Base-by-base conservation (phyloP, 371 early-diverging fungal genomes). In the Saksenaea oblongispora region DNA sequence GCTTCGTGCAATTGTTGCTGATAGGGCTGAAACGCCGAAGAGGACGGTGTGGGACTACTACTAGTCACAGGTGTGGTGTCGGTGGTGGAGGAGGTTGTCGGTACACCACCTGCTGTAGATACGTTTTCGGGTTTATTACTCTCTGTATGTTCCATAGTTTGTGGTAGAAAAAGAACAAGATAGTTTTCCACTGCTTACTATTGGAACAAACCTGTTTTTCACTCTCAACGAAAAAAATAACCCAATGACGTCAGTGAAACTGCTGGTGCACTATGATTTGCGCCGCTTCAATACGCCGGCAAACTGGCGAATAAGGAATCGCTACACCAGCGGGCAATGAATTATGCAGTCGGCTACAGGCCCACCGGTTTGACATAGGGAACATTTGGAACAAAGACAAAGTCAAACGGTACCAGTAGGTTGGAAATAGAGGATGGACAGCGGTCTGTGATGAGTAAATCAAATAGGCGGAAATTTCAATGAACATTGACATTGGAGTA, bases 1-100 rank as follows among this genome's bases (percentile, higher is more conserved):
- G 74, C 74, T 67, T 73, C 74, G 64, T 73, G 74, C 27, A 73
- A 59, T 65, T 73, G 70, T 47, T 47, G 51, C 62, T 73, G 67
- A 58, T 67, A 73, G 54, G 70, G 70, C 61, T 73, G 73, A 51
- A 73, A 73, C 53, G 66, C 60, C 35, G 69, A 61, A 26, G 67
- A 53, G 27, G 64, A 26, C 54, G 56, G 51, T 53, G 63, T 63
- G 37, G 57, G 61, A 61, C 57, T 62, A 69, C 64, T 60, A 67
- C 71, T 71, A 67, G 67, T 71, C 68, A 71, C 71, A 61, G 62
- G 51, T 47, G 51, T 47, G 51, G 51, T 47, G 51, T 47, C 59
- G 28, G 39, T 36, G 26, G 56, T 22, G 51, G 51, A 47, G 51
- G 51, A 47, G 51, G 51, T 47, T 22, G 51, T 47, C 51, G 51